Base-by-base conservation (phyloP, 2,329 filamentous ascomycete species). In the Verticillium tricorpus region DNA sequence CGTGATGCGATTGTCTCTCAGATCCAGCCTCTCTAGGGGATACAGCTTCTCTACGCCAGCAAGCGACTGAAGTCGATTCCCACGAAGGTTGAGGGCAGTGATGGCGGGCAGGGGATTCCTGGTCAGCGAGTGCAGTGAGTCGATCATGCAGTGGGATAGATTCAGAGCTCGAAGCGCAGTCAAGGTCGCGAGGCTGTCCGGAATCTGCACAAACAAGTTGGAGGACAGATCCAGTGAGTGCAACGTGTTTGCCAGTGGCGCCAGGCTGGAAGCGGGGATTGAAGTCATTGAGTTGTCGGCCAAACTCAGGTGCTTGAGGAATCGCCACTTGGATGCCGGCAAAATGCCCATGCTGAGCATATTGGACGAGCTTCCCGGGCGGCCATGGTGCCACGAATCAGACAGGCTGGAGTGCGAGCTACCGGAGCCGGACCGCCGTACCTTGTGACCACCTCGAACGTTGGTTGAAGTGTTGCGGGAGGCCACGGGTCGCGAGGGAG, bases 111-210 rank as follows among this genome's bases (percentile, higher is more conserved):
- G 82, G 14, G 95, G 92, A 69, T 90, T 95, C 65, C 90, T 88
- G 2, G 88, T 88, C 52, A 99, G 81, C 2, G 94, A 97, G 69
- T 96, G 91, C 61, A 99, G 82, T 17, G 93, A 95, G 68, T 94
- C 91, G 65, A 99, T 98, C 93, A 98, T 97, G 82, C 94, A 98
- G 70, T 96, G 91, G 4, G 94, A 96, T 31, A 99, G 82, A 70
- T 99, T 98, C 60, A 99, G 80, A 28, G 95, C 93, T 66, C 93
- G 88, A n/a, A 99, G 84, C 32, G 92, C 89, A 22, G 92, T 93
- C 62, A 99, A 80, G 11, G 87, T 91, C 14, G 93, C 90, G 62
- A 99, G 79, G 69, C 91, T 95, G 73, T 98, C 95, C 1, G 95
- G 95, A 60, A 98, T 90, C 73, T 97, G 91, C n/a, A 87, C 88